Conservation (phyloP, 1,284 basidiomycete genomes). For the Malassezia sympodialis region DNA sequence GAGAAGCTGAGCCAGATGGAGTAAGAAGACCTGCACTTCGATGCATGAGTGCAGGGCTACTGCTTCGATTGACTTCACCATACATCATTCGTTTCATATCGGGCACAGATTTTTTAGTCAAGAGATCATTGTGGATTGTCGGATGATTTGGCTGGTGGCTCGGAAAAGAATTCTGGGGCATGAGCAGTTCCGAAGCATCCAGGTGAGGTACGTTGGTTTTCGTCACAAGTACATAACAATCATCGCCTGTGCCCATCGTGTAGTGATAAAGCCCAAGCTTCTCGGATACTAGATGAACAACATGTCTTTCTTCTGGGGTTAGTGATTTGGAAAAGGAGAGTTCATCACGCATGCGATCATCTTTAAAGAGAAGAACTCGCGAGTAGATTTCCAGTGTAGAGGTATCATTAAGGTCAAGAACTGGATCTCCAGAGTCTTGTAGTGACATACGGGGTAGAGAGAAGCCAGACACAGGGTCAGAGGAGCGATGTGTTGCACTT, state of each 20-base stretch:
- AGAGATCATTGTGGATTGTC: slow-evolving; percentile 21
- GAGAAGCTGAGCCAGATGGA: not conserved
- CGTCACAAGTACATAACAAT: slow-evolving; percentile 75
- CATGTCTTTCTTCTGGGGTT: slow-evolving; percentile 71
- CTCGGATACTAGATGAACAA: slow-evolving; percentile 90
- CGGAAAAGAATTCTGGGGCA: slow-evolving; percentile 5
- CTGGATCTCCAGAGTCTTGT: slow-evolving; percentile 48
- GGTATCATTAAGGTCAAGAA: slow-evolving; percentile 86
- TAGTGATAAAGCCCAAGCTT: slow-evolving; percentile 90
- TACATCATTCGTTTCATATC: slow-evolving; percentile 36
- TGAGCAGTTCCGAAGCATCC: slow-evolving; percentile 29
- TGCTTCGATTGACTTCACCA: not conserved
- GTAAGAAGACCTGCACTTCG: not conserved
- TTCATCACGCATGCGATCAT: slow-evolving; percentile 94
- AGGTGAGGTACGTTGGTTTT: slow-evolving; percentile 36
- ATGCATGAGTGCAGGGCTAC: not conserved
- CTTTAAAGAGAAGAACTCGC: slow-evolving; percentile 89
- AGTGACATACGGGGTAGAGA: not conserved
- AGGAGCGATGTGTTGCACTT: not conserved
- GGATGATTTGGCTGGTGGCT: slow-evolving; percentile 3
- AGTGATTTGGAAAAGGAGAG: slow-evolving; percentile 83
- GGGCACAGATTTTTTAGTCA: slow-evolving; percentile 43
- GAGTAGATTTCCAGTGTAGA: slow-evolving; percentile 94
- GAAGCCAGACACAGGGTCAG: not conserved
- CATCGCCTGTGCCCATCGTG: slow-evolving; percentile 82